phyloP scores from a whole-genome alignment of 495 filamentous ascomycete species.

The Penicillium taxi region DNA sequence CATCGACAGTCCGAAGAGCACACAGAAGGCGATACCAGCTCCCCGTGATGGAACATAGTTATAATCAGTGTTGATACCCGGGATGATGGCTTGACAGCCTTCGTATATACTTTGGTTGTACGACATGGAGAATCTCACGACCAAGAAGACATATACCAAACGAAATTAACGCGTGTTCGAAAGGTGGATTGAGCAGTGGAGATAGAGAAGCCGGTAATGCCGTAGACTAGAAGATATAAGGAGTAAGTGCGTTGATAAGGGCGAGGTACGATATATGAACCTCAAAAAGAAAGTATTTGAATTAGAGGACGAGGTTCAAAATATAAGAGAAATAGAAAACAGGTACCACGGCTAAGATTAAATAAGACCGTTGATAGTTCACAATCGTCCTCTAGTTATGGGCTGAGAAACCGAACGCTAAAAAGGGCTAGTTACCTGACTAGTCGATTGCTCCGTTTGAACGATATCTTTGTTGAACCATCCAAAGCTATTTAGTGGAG shows the following conservation, averaged over 20 bases:
- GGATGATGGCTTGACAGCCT: conserved; percentile 4
- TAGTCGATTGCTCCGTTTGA: neutral
- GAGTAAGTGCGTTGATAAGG: too few species aligned
- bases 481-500: neutral
- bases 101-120: neutral
- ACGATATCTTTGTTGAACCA: neutral
- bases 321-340: too few species aligned
- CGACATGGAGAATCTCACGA: neutral
- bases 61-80: conserved; percentile 32
- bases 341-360: too few species aligned
- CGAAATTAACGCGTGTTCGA: neutral
- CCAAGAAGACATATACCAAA: neutral
- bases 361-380: neutral
- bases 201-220: neutral
- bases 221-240: too few species aligned
- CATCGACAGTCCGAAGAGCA: conserved; percentile 44
- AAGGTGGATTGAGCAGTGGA: neutral
- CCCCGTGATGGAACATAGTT: conserved; percentile 46
- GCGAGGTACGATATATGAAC: too few species aligned
- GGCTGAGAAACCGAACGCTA: neutral
- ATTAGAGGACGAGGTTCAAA: too few species aligned
- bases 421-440: neutral
- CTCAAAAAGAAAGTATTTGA: too few species aligned
- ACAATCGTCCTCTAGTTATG: neutral
- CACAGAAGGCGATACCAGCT: conserved; percentile 44